Evolutionary conservation across 1,284 basidiomycete species (phyloP).

Genomic region (Meira miltonrushii): DNA sequence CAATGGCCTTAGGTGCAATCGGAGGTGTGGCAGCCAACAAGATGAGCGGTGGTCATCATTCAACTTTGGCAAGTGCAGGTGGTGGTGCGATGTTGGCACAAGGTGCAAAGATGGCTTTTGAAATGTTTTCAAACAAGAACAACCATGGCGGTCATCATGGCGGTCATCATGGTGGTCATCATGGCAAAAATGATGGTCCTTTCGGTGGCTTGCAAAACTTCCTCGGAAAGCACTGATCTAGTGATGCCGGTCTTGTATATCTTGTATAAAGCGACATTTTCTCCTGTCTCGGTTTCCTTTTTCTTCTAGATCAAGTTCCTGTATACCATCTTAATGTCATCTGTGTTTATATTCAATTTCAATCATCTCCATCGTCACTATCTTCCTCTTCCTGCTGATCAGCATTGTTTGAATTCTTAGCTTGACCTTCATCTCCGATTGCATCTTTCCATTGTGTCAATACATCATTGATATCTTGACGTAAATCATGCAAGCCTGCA

Average conservation of each 20-base stretch:
- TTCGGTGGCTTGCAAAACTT: not conserved
- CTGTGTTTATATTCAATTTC: not conserved
- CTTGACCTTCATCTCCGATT: not conserved
- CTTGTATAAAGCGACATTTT: too few species aligned
- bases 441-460: conserved; percentile 4
- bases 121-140: conserved; percentile 26
- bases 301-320: not conserved
- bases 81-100: conserved; percentile 37
- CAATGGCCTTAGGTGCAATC: conserved; percentile 36
- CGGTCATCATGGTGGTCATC: not conserved
- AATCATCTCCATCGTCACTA: not conserved
- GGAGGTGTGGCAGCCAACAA: conserved; percentile 38
- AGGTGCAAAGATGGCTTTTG: conserved; percentile 34
- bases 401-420: not conserved
- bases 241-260: not conserved
- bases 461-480: not conserved
- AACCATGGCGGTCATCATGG: not conserved
- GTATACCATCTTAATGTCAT: too few species aligned
- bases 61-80: conserved; percentile 24
- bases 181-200: not conserved
- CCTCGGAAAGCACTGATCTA: not conserved
- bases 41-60: conserved; percentile 26
- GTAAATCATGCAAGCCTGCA: not conserved
- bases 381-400: not conserved
- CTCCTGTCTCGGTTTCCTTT: not conserved